phyloP scores from a whole-genome alignment of 2,329 filamentous ascomycete species.

The Rosellinia necatrix region DNA sequence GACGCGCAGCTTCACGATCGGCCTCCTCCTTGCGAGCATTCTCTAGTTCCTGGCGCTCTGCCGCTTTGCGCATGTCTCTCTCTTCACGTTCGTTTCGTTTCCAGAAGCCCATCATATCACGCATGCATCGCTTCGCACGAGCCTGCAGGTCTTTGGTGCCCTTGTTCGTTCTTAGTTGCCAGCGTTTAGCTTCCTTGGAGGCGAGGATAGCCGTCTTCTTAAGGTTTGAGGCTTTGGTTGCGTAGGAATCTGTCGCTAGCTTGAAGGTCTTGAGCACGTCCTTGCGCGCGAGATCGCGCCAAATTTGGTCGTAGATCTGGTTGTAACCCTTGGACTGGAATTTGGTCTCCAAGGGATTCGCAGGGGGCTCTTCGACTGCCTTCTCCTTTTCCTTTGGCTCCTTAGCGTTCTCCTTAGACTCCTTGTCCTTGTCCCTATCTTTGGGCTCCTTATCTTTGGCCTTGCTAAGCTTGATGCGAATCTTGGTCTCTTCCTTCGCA shows the following conservation, averaged over 20 bases:
- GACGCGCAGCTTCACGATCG: conserved; percentile 93
- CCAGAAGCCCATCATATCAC: conserved; percentile 99
- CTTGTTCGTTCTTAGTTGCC: conserved; percentile 98
- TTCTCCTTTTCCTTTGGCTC: conserved; percentile 50
- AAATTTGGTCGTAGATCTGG: conserved; percentile 96
- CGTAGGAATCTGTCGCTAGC: conserved; percentile 82
- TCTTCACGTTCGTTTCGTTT: conserved; percentile 98
- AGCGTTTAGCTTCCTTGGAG: conserved; percentile 94
- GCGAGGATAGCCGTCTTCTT: conserved; percentile 97
- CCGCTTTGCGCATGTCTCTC: conserved; percentile 88
- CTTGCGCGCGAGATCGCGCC: conserved; percentile 91
- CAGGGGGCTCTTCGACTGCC: conserved; percentile 40
- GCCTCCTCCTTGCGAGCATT: conserved; percentile 96
- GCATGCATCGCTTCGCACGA: conserved; percentile 95
- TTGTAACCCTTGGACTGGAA: conserved; percentile 93
- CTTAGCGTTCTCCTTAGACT: conserved; percentile 50
- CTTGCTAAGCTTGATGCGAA: conserved; percentile 65
- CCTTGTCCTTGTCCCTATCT: conserved; percentile 50
- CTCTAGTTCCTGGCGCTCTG: conserved; percentile 94
- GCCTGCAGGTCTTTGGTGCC: conserved; percentile 97
- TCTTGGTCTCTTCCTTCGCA: conserved; percentile 61
- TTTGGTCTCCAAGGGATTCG: conserved; percentile 60
- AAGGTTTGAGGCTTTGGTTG: conserved; percentile 89
- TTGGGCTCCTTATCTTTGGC: conserved; percentile 46
- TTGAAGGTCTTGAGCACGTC: conserved; percentile 92